Base-by-base conservation (phyloP, 1,284 basidiomycete species). In the Porodaedalea pini region DNA sequence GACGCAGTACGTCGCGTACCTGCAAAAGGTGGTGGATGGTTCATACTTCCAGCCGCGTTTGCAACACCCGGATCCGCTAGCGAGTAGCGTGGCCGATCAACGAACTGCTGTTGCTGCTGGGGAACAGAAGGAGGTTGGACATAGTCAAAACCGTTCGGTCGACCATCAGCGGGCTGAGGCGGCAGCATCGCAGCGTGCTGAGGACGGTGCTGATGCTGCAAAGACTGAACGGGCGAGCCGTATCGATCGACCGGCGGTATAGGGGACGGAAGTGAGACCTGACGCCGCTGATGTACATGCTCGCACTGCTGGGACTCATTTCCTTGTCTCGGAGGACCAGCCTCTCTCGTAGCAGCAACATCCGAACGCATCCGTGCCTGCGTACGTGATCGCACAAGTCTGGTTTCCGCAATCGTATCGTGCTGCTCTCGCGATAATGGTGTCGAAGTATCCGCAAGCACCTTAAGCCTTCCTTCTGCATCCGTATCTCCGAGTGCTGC, bases 301-400 rank as follows among this genome's bases (percentile, higher is more conserved):
- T 59, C 65, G 65, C 65, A 69, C 58, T 61, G 73, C 61, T 58
- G 73, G 8, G 32, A 66, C 58, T 66, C 66, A 45, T 51, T 62
- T 50, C 61, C 63, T 13, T 65, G 62, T 11, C 58, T 43, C 25
- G 23, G 50, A 23, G 10, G 61, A 57, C 10, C 58, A 57, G n/a
- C 63, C 53, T 0, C 49, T 53, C 4, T 63, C 40, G 7, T 60
- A 37, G 17, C 52, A 10, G 21, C 34, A 23, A 73, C 76, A 44
- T 88, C 84, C 17, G 87, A 85, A 15, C 85, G 76, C 65, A 84
- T 76, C 64, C 85, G 84, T 2, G 94, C 94, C 65, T 87, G 85
- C 0, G 93, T 95, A 11, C 91, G 83, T 62, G 85, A 88, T 2
- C 93, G 78, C 7, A 94, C 86, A 36, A 98, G 81, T 63, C 86